These are phyloP conservation scores for Sphaerulina vaccinii DNA, from an alignment of 2,329 filamentous ascomycete species.

Conservation along the genomic window DNA sequence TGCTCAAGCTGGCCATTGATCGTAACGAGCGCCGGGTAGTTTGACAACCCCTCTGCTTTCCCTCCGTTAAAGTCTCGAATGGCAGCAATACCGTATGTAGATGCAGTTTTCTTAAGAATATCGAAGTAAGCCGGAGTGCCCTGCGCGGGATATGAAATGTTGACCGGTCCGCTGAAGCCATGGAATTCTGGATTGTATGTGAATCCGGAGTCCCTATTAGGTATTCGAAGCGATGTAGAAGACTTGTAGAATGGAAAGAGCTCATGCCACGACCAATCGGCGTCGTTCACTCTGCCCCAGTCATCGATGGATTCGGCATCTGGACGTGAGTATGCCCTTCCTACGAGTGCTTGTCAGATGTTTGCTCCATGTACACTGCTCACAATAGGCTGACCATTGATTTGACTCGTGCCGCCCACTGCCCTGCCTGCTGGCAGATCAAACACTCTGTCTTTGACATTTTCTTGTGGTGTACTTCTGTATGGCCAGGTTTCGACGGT, in stretches of 20 bases:
- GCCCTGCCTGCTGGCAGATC: slow-evolving; percentile 17
- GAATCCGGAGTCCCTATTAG: slow-evolving; percentile 7
- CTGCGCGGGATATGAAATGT: slow-evolving; percentile 17
- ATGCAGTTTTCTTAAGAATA: slow-evolving; percentile 40
- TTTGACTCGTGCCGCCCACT: slow-evolving; percentile 19
- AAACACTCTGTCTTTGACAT: slow-evolving; percentile 9
- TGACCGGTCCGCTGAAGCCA: slow-evolving; percentile 18
- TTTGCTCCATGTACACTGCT: background rate
- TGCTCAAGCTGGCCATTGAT: slow-evolving; percentile 39
- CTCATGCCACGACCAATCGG: slow-evolving; percentile 18
- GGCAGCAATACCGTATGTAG: slow-evolving; percentile 38
- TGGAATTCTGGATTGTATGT: slow-evolving; percentile 16
- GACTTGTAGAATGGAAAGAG: slow-evolving; percentile 19
- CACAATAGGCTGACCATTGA: slow-evolving; percentile 11
- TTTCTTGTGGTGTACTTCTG: slow-evolving; percentile 8
- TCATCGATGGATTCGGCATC: slow-evolving; percentile 16
- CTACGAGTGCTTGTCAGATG: slow-evolving; percentile 3
- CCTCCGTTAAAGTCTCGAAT: slow-evolving; percentile 49
- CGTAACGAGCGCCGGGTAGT: slow-evolving; percentile 42
- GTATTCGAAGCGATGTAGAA: slow-evolving; percentile 8
- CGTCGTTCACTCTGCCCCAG: slow-evolving; percentile 18
- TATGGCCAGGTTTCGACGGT: slow-evolving; percentile 7
- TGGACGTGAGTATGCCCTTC: slow-evolving; percentile 20
- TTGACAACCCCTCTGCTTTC: slow-evolving; percentile 43
- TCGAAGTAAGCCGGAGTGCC: slow-evolving; percentile 11